phyloP scores from a whole-genome alignment of 495 filamentous ascomycete genomes.

The Aspergillus incahuasiensis region DNA sequence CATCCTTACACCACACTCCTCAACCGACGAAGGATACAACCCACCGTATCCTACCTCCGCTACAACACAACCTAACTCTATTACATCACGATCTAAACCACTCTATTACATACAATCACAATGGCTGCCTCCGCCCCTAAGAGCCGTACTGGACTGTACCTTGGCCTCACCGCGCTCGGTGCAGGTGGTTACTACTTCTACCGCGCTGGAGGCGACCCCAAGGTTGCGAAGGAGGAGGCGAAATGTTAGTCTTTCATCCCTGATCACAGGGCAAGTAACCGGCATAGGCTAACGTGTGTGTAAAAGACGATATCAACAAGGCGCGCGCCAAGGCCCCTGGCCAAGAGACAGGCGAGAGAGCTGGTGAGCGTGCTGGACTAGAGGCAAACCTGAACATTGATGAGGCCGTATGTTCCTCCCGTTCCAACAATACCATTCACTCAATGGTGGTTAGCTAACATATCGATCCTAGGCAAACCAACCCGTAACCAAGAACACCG shows the following conservation, averaged over 20 bases:
- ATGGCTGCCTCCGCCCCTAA: conserved; percentile 40
- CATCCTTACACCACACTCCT: neutral
- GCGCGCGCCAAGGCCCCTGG: conserved; percentile 51
- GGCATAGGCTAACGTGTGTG: neutral
- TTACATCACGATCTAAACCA: neutral
- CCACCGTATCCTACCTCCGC: neutral
- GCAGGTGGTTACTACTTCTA: conserved; percentile 89
- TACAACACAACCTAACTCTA: neutral
- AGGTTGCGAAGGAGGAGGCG: conserved; percentile 72
- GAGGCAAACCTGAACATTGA: conserved; percentile 54
- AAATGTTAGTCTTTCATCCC: conserved; percentile 57
- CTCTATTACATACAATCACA: conserved; percentile 9
- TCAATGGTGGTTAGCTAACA: neutral
- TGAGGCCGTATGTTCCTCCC: conserved; percentile 43
- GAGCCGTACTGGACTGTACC: conserved; percentile 49
- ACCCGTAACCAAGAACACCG: conserved; percentile 53
- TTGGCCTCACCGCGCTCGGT: conserved; percentile 61
- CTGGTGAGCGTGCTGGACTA: conserved; percentile 44
- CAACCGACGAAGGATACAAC: neutral
- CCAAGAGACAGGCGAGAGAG: conserved; percentile 50
- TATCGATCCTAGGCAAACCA: conserved; percentile 50
- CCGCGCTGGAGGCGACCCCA: conserved; percentile 75
- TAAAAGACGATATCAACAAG: conserved; percentile 54
- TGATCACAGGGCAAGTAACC: neutral
- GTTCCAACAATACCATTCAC: neutral